These are phyloP conservation scores for Trichoderma sp. DNA, from an alignment of 2,329 filamentous ascomycete species.

Conservation along the genomic window DNA sequence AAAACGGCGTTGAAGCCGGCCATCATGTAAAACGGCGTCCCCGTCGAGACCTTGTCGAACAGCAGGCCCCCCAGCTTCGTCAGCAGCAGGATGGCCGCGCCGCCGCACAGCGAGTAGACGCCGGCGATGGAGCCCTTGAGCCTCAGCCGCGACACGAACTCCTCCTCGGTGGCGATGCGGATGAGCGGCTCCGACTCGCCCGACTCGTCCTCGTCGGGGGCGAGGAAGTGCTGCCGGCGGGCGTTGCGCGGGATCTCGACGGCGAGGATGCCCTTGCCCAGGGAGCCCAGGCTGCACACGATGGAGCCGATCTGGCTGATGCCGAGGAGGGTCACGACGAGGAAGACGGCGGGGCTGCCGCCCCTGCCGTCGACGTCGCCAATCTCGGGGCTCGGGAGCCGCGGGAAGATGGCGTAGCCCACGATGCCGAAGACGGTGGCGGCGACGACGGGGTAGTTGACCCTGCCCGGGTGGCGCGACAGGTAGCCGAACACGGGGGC, in stretches of 20 bases:
- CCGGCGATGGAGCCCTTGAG: conserved; percentile 95
- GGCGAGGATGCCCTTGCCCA: conserved; percentile 76
- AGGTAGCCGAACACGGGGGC: conserved; percentile 87
- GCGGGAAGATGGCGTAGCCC: conserved; percentile 76
- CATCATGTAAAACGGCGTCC: conserved; percentile 94
- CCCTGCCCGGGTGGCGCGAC: conserved; percentile 65
- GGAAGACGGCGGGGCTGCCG: conserved; percentile 68
- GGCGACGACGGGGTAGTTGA: conserved; percentile 74
- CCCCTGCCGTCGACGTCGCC: conserved; percentile 64
- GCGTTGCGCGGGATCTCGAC: conserved; percentile 45
- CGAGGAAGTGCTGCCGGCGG: conserved; percentile 36
- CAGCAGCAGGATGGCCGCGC: conserved; percentile 83
- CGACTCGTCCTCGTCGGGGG: conserved; percentile 45
- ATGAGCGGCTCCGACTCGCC: conserved; percentile 49
- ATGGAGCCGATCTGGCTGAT: conserved; percentile 96
- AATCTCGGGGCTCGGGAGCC: conserved; percentile 75
- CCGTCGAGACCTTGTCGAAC: conserved; percentile 74
- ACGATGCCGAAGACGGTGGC: conserved; percentile 73
- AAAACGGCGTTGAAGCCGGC: conserved; percentile 80
- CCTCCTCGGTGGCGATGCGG: conserved; percentile 36
- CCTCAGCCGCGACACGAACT: conserved; percentile 52
- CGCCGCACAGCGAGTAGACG: conserved; percentile 88
- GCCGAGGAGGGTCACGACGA: conserved; percentile 79
- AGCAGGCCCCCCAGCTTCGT: conserved; percentile 88
- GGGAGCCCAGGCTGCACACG: conserved; percentile 87